phyloP scores from a whole-genome alignment of 2,329 filamentous ascomycete genomes.

The Hirsutella rhossiliensis region DNA sequence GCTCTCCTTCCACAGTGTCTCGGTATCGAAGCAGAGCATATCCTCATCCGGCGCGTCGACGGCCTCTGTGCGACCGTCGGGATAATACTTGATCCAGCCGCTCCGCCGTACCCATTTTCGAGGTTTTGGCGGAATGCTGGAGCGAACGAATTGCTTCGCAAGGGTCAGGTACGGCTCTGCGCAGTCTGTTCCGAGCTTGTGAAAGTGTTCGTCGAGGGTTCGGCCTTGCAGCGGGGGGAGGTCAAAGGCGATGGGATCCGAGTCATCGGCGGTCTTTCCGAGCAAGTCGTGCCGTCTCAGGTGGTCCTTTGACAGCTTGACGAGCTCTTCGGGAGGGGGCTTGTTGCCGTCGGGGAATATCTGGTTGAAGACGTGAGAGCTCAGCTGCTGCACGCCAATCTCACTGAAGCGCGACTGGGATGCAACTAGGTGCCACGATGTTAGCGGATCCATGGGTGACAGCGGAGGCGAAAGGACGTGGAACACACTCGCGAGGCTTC shows the following conservation, averaged over 20 bases:
- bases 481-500: conserved; percentile 29
- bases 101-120: conserved; percentile 65
- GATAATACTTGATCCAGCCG: conserved; percentile 89
- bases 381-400: conserved; percentile 90
- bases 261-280: conserved; percentile 77
- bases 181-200: conserved; percentile 73
- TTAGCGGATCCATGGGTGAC: background rate
- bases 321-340: conserved; percentile 56
- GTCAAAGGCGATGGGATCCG: conserved; percentile 70
- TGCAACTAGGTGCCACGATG: conserved; percentile 20
- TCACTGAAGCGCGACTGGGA: conserved; percentile 70
- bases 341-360: conserved; percentile 54
- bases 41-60: conserved; percentile 68
- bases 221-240: conserved; percentile 67
- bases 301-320: conserved; percentile 72
- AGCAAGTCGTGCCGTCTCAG: conserved; percentile 73
- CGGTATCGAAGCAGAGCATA: conserved; percentile 87
- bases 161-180: conserved; percentile 71
- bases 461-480: background rate
- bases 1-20: conserved; percentile 91
- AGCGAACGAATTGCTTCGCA: conserved; percentile 62
- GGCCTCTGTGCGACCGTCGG: conserved; percentile 56
- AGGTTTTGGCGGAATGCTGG: conserved; percentile 46
- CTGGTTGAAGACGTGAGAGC: conserved; percentile 68
- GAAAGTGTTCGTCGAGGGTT: conserved; percentile 87